Evolutionary conservation across 73 alveolate genomes (phyloP).

Genomic region (Diophrys sp.): DNA sequence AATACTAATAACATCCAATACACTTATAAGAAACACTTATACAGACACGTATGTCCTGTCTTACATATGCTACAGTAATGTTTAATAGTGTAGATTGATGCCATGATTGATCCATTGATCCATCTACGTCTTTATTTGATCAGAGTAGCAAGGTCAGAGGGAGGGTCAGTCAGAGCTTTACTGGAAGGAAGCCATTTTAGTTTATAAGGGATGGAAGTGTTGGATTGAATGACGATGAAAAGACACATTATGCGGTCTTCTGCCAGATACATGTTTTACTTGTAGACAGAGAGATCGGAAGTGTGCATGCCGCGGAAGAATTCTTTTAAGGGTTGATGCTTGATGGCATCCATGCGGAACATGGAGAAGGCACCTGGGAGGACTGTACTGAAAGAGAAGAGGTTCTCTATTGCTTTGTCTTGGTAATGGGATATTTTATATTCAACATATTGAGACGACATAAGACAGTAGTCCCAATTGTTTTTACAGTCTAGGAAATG

Average conservation of each 20-base stretch:
- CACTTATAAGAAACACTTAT: not conserved
- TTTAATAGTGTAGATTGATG: not conserved
- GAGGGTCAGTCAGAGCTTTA: constrained; percentile 52
- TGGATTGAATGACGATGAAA: constrained; percentile 26
- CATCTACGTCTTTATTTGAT: constrained; percentile 48
- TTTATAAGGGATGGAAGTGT: no score
- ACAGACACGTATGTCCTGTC: not conserved
- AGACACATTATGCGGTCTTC: constrained; percentile 70
- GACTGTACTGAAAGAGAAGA: no score
- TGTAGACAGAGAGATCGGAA: constrained; percentile 26
- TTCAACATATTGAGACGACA: constrained; percentile 44
- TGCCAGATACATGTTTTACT: constrained; percentile 58
- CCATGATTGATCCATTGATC: constrained; percentile 48
- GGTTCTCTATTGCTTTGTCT: constrained; percentile 29
- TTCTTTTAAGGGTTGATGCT: not conserved
- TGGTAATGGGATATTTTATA: constrained; percentile 44
- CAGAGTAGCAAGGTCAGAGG: constrained; percentile 7
- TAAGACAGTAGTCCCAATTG: no score
- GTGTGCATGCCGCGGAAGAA: not conserved
- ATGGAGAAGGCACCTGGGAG: constrained; percentile 59
- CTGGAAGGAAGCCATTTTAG: constrained; percentile 34
- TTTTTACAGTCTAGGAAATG: no score
- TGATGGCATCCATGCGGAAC: no score
- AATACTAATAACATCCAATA: no score
- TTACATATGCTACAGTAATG: not conserved